phyloP scores from a whole-genome alignment of 1,284 basidiomycete genomes.

The Fomes fomentarius region DNA sequence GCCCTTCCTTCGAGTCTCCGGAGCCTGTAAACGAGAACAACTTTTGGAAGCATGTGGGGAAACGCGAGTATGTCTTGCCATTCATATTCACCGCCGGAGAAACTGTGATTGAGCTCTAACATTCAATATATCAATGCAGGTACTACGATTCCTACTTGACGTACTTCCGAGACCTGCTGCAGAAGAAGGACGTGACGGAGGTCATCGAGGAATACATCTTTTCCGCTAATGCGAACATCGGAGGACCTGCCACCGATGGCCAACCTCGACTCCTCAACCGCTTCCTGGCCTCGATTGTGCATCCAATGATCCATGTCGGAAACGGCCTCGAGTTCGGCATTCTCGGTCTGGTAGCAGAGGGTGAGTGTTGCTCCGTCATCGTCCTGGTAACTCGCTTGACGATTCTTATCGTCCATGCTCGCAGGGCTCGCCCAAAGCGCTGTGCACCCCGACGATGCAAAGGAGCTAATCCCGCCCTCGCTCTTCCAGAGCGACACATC shows the following conservation, averaged over 20 bases:
- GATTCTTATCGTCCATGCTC: constrained; percentile 30
- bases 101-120: no score
- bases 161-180: constrained; percentile 55
- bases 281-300: constrained; percentile 59
- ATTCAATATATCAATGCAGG: no score
- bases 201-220: constrained; percentile 63
- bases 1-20: constrained; percentile 44
- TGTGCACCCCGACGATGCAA: constrained; percentile 30
- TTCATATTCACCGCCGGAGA: neutral
- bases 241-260: constrained; percentile 43
- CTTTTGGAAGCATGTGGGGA: constrained; percentile 52
- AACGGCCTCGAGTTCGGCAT: constrained; percentile 68
- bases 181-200: constrained; percentile 42
- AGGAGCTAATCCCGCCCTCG: constrained; percentile 30
- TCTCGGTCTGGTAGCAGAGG: constrained; percentile 66
- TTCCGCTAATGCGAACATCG: constrained; percentile 52
- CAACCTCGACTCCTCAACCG: constrained; percentile 61
- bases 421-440: constrained; percentile 42
- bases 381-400: constrained; percentile 47
- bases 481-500: constrained; percentile 29
- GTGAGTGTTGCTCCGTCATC: constrained; percentile 38
- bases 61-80: constrained; percentile 44
- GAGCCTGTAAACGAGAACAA: constrained; percentile 45
- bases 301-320: constrained; percentile 67
- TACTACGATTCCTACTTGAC: constrained; percentile 60